These are phyloP conservation scores for Biancaea sappan DNA, from an alignment of 306 rosid genomes.

Conservation along the genomic window DNA sequence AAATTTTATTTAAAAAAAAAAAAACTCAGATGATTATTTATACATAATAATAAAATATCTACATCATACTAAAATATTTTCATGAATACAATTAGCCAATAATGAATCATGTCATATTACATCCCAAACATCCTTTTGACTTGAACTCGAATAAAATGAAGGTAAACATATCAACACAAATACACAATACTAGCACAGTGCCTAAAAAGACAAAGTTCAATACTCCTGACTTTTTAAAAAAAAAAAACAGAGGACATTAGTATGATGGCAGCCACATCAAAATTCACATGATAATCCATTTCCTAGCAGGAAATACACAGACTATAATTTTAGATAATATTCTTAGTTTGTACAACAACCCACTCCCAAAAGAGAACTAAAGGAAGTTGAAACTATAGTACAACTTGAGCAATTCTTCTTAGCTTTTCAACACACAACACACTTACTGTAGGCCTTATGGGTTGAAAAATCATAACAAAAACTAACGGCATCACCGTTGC, in stretches of 20 bases:
- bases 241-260: background rate
- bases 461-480: background rate
- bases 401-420: background rate
- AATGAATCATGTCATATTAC: background rate
- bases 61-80: background rate
- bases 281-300: background rate
- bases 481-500: background rate
- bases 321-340: background rate
- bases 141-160: background rate
- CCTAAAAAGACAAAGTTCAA: background rate
- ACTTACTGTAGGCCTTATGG: background rate
- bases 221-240: background rate
- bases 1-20: background rate
- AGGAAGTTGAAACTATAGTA: background rate
- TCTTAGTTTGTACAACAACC: background rate
- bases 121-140: background rate
- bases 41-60: background rate
- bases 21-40: background rate
- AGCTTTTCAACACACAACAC: background rate
- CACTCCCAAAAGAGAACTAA: background rate
- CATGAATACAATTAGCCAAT: background rate
- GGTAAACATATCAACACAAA: background rate
- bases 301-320: background rate
- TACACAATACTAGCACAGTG: background rate
- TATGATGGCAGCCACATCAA: background rate